Conservation (phyloP, 441 rosid genomes). For the Erodium chrysanthum region DNA sequence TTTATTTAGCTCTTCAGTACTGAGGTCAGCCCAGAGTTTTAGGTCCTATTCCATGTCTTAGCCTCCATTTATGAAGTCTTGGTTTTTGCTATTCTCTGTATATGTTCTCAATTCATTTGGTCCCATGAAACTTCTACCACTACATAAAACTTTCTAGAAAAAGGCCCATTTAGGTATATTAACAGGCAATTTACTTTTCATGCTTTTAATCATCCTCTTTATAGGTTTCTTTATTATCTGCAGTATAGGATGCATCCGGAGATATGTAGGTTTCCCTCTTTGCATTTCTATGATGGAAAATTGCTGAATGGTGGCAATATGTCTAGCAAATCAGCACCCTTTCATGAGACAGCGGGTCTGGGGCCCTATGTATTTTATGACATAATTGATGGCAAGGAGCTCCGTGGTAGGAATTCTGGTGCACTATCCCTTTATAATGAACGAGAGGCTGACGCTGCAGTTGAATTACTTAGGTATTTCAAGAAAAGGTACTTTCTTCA, state of each 20-base stretch:
- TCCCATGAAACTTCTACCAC: background rate
- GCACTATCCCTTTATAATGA: constrained; percentile 71
- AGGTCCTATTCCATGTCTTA: background rate
- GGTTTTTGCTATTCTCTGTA: background rate
- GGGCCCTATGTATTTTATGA: constrained; percentile 83
- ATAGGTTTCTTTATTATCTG: constrained; percentile 22
- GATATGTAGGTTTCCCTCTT: constrained; percentile 77
- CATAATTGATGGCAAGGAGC: constrained; percentile 72
- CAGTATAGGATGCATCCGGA: constrained; percentile 99
- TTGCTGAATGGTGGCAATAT: constrained; percentile 68
- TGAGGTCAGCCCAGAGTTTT: background rate
- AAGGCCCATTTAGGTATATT: background rate
- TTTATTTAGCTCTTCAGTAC: constrained; percentile 9
- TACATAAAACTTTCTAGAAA: background rate
- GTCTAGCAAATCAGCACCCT: constrained; percentile 57
- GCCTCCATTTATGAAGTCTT: background rate
- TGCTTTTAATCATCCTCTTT: constrained; percentile 14
- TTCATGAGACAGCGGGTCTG: constrained; percentile 58
- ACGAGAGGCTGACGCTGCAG: constrained; percentile 85
- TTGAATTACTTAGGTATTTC: constrained; percentile 62
- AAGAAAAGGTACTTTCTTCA: constrained; percentile 42
- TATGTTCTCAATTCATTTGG: background rate
- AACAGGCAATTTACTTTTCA: background rate
- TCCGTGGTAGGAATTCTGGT: constrained; percentile 66
- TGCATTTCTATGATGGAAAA: constrained; percentile 79